Conservation (phyloP, 164 flowering plant species). For the Kingdonia uniflora region DNA sequence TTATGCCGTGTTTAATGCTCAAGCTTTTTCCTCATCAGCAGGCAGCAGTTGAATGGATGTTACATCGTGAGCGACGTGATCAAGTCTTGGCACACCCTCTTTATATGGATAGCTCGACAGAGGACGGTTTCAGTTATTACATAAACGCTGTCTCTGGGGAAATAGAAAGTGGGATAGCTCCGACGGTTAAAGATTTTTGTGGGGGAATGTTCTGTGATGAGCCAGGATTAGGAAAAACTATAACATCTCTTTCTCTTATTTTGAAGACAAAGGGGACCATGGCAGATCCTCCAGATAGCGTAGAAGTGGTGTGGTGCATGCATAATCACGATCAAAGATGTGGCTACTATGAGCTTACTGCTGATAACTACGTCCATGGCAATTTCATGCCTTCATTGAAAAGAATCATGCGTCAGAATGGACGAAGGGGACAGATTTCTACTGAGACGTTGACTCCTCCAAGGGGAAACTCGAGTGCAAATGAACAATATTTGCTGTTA, state of each 20-base stretch:
- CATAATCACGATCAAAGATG: constrained; percentile 52
- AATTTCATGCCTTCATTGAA: constrained; percentile 16
- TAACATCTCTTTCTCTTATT: constrained; percentile 87
- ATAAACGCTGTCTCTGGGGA: constrained; percentile 68
- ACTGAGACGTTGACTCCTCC: constrained; percentile 21
- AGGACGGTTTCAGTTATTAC: constrained; percentile 64
- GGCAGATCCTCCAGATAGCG: constrained; percentile 74
- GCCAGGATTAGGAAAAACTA: constrained; percentile 95
- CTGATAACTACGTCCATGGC: constrained; percentile 15
- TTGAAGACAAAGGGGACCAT: constrained; percentile 81
- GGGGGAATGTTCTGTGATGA: constrained; percentile 99
- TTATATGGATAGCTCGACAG: constrained; percentile 44
- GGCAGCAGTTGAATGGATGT: constrained; percentile 95
- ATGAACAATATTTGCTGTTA: constrained; percentile 10
- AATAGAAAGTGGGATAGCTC: constrained; percentile 45
- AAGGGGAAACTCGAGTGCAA: constrained; percentile 20
- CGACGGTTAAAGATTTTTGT: constrained; percentile 66
- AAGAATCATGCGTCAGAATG: constrained; percentile 24
- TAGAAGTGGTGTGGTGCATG: constrained; percentile 53
- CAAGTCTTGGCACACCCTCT: constrained; percentile 66
- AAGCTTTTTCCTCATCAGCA: constrained; percentile 91
- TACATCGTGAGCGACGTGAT: constrained; percentile 56
- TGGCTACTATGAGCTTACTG: constrained; percentile 78
- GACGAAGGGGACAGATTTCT: constrained; percentile 31
- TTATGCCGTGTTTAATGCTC: constrained; percentile 89